phyloP scores from a whole-genome alignment of 192 early-diverging fungal species.

The Funneliformis mosseae region DNA sequence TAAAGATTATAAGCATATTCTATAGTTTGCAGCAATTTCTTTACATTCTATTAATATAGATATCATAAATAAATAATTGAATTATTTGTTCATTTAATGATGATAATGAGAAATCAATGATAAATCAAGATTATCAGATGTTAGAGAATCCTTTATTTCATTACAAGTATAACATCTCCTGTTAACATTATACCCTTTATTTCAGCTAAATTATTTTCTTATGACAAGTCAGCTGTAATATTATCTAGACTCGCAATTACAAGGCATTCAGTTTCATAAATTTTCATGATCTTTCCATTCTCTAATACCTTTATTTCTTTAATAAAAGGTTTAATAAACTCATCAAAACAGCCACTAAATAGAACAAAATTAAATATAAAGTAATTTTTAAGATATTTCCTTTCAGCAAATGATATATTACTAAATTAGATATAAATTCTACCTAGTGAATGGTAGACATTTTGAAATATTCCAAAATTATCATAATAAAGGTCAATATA shows the following conservation, averaged over 20 bases:
- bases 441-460: background rate
- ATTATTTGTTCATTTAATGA: background rate
- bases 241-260: background rate
- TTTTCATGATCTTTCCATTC: background rate
- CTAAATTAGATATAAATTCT: background rate
- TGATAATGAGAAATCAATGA: background rate
- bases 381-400: background rate
- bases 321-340: slow-evolving; percentile 6
- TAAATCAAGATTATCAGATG: background rate
- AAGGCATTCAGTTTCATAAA: background rate
- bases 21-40: background rate
- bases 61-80: background rate
- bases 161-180: background rate
- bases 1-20: background rate
- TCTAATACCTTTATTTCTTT: background rate
- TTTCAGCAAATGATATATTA: background rate
- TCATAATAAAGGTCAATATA: too few species aligned
- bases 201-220: background rate
- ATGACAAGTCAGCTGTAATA: background rate
- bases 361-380: background rate
- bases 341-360: background rate
- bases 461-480: background rate
- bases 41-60: background rate
- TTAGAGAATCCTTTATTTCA: background rate
- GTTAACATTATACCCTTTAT: background rate